Conservation (phyloP, 1,284 basidiomycete genomes). For the Rhodotorula sp. region DNA sequence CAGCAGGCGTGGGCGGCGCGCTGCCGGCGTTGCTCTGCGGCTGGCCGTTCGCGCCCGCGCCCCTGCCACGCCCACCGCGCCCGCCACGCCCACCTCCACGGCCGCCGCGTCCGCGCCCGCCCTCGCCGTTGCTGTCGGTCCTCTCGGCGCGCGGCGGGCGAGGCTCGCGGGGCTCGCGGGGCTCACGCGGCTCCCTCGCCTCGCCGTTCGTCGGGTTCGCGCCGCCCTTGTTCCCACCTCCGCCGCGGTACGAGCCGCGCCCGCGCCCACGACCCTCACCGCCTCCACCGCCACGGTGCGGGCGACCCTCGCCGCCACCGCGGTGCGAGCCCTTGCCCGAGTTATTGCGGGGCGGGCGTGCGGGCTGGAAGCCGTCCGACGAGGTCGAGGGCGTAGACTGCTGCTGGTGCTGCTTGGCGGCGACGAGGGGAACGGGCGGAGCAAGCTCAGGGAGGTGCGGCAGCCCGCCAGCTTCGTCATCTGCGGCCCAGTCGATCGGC, state of each 20-base stretch:
- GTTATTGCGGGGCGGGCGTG: constrained; percentile 10
- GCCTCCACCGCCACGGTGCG: constrained; percentile 9
- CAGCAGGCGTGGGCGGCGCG: neutral
- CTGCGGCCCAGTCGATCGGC: constrained; percentile 35
- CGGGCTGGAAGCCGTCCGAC: constrained; percentile 30
- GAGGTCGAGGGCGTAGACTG: neutral
- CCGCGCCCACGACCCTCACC: constrained; percentile 4
- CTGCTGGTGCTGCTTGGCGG: neutral
- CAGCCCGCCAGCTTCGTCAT: constrained; percentile 19
- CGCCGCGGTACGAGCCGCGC: constrained; percentile 16
- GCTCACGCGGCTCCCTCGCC: neutral
- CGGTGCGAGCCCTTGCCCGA: neutral
- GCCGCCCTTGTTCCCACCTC: constrained; percentile 18
- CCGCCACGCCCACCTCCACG: constrained; percentile 1
- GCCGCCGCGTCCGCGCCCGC: neutral
- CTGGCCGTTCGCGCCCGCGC: neutral
- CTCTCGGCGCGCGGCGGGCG: neutral
- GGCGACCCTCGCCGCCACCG: constrained; percentile 11
- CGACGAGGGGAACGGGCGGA: constrained; percentile 4
- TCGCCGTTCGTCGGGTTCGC: neutral
- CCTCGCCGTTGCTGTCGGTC: neutral
- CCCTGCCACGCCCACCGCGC: neutral
- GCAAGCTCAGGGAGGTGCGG: constrained; percentile 34
- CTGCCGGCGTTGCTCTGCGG: neutral
- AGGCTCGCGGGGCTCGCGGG: neutral